A percentile compares a stretch with the other conserved stretches of the same genome.
Evolutionary conservation across 306 rosid species (phyloP).

Genomic region (Vigna unguiculata): DNA sequence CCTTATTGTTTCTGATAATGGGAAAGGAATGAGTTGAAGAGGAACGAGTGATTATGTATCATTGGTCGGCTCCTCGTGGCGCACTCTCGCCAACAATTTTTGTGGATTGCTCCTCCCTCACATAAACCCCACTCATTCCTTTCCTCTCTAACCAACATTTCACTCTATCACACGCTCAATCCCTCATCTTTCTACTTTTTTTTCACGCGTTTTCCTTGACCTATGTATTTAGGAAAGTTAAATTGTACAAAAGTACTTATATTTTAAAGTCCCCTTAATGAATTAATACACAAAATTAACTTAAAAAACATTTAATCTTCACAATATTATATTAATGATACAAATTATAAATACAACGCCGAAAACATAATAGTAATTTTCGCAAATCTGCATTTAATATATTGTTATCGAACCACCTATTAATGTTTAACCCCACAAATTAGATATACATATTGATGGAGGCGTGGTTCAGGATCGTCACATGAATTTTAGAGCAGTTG

Average conservation of each 20-base stretch:
- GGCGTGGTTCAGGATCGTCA: too few species aligned
- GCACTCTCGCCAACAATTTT: slow-evolving; percentile 24
- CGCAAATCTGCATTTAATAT: too few species aligned
- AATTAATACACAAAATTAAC: too few species aligned
- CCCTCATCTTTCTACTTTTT: not conserved
- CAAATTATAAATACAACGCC: too few species aligned
- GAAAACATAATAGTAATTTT: too few species aligned
- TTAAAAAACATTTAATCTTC: too few species aligned
- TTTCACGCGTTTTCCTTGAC: not conserved
- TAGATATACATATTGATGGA: too few species aligned
- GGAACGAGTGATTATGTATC: slow-evolving; percentile 37
- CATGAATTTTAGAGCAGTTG: too few species aligned
- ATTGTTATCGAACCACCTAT: too few species aligned
- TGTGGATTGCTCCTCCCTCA: not conserved
- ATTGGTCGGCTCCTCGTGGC: slow-evolving; percentile 48
- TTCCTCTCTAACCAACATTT: not conserved
- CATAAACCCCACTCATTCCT: not conserved
- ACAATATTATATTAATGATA: too few species aligned
- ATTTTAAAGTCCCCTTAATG: not conserved
- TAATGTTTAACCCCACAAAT: too few species aligned
- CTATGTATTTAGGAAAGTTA: not conserved
- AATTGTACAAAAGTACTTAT: not conserved
- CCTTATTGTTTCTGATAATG: slow-evolving; percentile 38
- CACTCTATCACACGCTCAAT: not conserved
- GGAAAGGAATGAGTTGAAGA: slow-evolving; percentile 4